Evolutionary conservation across 345 rosid species (phyloP), one percentile per base, ranked within the genome.

Genomic region (Bruguiera gymnorhiza): DNA sequence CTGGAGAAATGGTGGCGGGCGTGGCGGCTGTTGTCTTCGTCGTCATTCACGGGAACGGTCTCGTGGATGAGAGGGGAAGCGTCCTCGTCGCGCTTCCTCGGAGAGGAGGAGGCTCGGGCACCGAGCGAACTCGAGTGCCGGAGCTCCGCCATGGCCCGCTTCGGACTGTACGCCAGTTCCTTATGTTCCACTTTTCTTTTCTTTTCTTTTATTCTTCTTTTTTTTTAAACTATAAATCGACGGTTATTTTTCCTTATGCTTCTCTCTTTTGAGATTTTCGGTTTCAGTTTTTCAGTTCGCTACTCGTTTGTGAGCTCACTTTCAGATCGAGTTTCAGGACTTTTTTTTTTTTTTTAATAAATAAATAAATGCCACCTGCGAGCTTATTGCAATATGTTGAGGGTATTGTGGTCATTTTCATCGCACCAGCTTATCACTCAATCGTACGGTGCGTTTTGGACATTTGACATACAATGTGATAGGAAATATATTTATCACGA

Each of bases 91-190:
- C 96, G 97, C 78, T 84, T 85, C 87, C 80, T 76, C 15, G 99
- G 99, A 53, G 99, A 95, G 56, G 93, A 84, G 51, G 90, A 62
- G 76, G 90, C 77, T 69, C 99, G 86, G 86, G 87, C 81, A 16
- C 99, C 99, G 62, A 81, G 75, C 70, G 97, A 90, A 84, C 91
- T 84, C 77, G 98, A 89, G 86, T 96, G 95, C 79, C 99, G 79
- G 48, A 89, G 91, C 96, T 96, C 99, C 51, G 84, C 99, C 95
- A 87, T 82, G 50, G 84, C 95, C 69, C 90, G 82, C 80, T 90
- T 92, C 55, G 81, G 81, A 69, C 81, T 77, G 74, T 32, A 77
- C 53, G 81, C 70, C 81, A 73, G 73, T 67, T 68, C 68, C 55
- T 23, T 32, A 57, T 4, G 21, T 39, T 39, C 46, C 11, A 2